Evolutionary conservation across 768 basidiomycete genomes (phyloP), one percentile per base, ranked within the genome.

Genomic region (Trametopsis cervina): DNA sequence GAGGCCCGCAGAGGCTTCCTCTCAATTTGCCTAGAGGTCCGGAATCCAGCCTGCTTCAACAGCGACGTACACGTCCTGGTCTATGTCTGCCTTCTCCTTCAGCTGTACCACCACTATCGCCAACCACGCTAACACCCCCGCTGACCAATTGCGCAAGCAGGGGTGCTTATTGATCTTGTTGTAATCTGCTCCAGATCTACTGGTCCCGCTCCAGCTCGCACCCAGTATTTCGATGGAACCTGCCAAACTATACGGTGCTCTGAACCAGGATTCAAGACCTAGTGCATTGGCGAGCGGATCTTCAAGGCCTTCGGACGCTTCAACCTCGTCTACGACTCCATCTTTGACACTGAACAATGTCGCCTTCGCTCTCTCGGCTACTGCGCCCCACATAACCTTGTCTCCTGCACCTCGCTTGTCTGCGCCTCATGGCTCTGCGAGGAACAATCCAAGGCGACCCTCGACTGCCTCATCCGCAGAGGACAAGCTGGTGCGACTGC

Each of bases 391-490:
- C 50, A 54, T 55, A 45, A 25, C 56, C 20, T 37, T 57, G 10
- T 49, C 69, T 49, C 60, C 67, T 26, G 50, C 71, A 42, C 62
- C 67, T 40, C 62, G 69, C 53, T 54, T 71, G 36, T 57, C 61
- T 44, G 44, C 47, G 21, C 44, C 52, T n/a, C 50, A 17, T 25
- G 66, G 65, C 36, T 63, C 63, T 17, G 44, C 47, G 38, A 49
- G 53, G 37, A 59, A 60, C 35, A 58, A 58, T 49, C 58, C 55
- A 0, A 59, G 67, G 36, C 64, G 72, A 50, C 72, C 72, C 15
- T 66, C 72, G 0, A 72, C 74, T 4, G 69, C 75, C 2, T 71
- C 75, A 42, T 61, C 69, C 15, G 65, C 69, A 9, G 74, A 79
- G 45, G 69, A 69, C 12, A 60, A 56, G 40, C 37, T 60, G 20